These are phyloP conservation scores for Trypanosoma lewisi DNA, from an alignment of 208 protist species.

Conservation along the genomic window DNA sequence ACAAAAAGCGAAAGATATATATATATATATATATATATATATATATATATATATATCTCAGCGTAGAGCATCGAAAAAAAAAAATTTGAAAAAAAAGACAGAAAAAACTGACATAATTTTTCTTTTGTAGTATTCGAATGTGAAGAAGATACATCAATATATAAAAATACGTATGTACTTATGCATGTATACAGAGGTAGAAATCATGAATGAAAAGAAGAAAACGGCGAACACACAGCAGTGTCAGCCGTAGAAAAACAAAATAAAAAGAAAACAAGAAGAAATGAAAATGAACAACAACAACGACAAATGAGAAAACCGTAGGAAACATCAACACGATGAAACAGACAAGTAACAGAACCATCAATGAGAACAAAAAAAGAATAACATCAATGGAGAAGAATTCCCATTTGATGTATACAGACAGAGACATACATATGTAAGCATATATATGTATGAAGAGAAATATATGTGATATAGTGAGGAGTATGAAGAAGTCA, in stretches of 20 bases:
- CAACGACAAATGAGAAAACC: neutral
- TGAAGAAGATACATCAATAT: slow-evolving; percentile 8
- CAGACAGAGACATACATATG: neutral
- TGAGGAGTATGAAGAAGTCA: neutral
- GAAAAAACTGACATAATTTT: slow-evolving; percentile 1
- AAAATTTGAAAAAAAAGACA: neutral
- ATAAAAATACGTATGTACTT: slow-evolving; percentile 13
- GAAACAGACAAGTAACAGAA: no score
- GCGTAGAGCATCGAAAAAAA: slow-evolving; percentile 12
- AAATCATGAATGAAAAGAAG: slow-evolving; percentile 11
- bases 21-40: neutral
- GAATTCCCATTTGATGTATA: neutral
- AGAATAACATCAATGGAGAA: neutral
- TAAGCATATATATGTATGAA: neutral
- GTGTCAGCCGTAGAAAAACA: neutral
- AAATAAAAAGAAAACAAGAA: slow-evolving; percentile 9
- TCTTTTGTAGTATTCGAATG: neutral
- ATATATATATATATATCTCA: neutral
- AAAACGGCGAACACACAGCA: neutral
- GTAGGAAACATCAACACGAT: no score
- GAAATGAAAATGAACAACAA: slow-evolving; percentile 6
- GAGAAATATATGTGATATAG: neutral
- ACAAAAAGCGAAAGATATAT: neutral
- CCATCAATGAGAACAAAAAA: neutral
- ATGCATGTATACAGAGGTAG: neutral